phyloP scores from a whole-genome alignment of 2,329 filamentous ascomycete genomes.

The Stagonosporopsis vannaccii region DNA sequence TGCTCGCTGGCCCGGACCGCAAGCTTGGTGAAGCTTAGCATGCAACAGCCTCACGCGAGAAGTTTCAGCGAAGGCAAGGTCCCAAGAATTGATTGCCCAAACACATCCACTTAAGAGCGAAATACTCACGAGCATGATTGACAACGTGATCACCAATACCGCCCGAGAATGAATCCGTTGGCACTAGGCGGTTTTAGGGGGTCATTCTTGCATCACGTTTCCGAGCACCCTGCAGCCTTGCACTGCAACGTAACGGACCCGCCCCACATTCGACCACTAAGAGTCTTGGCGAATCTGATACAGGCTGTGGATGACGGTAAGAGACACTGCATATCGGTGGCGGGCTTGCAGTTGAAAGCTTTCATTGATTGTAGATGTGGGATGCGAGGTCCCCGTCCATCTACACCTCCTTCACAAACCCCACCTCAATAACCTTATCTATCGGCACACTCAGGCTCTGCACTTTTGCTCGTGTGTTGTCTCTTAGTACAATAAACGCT shows the following conservation, averaged over 20 bases:
- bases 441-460: slow-evolving; percentile 67
- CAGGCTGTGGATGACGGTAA: no score
- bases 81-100: no score
- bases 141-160: neutral
- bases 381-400: neutral
- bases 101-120: no score
- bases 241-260: neutral
- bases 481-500: slow-evolving; percentile 69
- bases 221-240: neutral
- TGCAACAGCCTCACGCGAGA: neutral
- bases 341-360: no score
- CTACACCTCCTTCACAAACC: slow-evolving; percentile 72
- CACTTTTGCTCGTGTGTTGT: slow-evolving; percentile 72
- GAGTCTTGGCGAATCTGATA: no score
- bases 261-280: neutral
- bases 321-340: neutral
- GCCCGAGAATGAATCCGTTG: neutral
- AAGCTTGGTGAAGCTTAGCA: slow-evolving; percentile 19
- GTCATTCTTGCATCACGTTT: neutral
- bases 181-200: neutral
- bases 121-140: no score
- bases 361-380: no score
- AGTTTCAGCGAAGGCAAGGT: slow-evolving; percentile 2
- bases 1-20: slow-evolving; percentile 3
- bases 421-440: slow-evolving; percentile 71